Evolutionary conservation across 306 rosid species (phyloP).

Genomic region (Pachyrhizus erosus): DNA sequence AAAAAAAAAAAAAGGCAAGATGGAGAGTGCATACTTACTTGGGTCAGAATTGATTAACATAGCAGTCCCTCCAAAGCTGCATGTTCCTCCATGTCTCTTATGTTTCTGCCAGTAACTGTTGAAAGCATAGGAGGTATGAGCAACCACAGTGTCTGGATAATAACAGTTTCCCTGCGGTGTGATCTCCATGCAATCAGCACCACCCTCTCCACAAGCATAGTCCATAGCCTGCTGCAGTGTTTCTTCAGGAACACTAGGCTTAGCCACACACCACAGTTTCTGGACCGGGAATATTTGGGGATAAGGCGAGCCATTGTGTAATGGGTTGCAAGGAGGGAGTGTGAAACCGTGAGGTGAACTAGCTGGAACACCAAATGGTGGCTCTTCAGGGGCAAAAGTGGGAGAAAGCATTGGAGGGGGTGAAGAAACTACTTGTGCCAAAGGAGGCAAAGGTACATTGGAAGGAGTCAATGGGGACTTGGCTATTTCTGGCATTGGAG

Average conservation of each 20-base stretch:
- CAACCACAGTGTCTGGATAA: slow-evolving; percentile 69
- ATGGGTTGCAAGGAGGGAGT: slow-evolving; percentile 79
- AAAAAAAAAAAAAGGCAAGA: not conserved
- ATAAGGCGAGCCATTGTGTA: slow-evolving; percentile 54
- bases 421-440: slow-evolving; percentile 54
- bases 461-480: slow-evolving; percentile 67
- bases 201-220: slow-evolving; percentile 94
- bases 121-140: slow-evolving; percentile 94
- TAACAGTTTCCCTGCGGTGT: slow-evolving; percentile 70
- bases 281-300: slow-evolving; percentile 53
- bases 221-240: slow-evolving; percentile 79
- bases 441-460: slow-evolving; percentile 59
- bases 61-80: slow-evolving; percentile 90
- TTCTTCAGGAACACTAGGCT: slow-evolving; percentile 83
- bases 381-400: slow-evolving; percentile 56
- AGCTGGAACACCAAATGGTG: slow-evolving; percentile 60
- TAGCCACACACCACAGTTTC: slow-evolving; percentile 93
- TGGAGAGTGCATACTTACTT: slow-evolving; percentile 54
- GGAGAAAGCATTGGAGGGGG: slow-evolving; percentile 52
- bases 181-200: slow-evolving; percentile 77
- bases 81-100: slow-evolving; percentile 87
- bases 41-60: slow-evolving; percentile 88
- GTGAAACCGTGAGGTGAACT: slow-evolving; percentile 57
- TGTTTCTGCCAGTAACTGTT: slow-evolving; percentile 96
- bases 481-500: slow-evolving; percentile 62